phyloP scores from a whole-genome alignment of 768 basidiomycete genomes.

The Lentinula sp. region DNA sequence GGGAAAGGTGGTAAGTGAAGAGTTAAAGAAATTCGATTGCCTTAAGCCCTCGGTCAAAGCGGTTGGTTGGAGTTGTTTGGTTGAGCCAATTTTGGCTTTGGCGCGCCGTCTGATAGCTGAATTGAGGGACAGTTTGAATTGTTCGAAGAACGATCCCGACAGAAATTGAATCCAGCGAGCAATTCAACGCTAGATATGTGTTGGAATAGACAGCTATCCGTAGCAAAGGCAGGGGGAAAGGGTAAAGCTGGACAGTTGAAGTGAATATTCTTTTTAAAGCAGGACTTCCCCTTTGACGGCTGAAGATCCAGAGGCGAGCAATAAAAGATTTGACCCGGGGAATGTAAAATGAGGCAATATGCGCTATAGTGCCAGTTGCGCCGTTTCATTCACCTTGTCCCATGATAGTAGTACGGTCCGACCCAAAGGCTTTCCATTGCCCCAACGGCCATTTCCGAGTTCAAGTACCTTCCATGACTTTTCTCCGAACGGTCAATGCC shows the following conservation, averaged over 20 bases:
- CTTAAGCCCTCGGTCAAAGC: constrained; percentile 13
- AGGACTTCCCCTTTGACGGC: background rate
- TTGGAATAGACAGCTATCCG: background rate
- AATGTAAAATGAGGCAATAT: constrained; percentile 4
- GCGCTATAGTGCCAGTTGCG: background rate
- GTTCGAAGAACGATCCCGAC: background rate
- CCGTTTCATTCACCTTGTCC: background rate
- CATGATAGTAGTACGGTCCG: constrained; percentile 3
- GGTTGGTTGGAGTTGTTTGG: constrained; percentile 42
- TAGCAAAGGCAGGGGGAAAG: background rate
- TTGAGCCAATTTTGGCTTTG: background rate
- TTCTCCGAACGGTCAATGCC: background rate
- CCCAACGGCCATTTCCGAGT: background rate
- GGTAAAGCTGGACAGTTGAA: background rate
- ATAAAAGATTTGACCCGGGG: background rate
- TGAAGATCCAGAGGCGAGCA: background rate
- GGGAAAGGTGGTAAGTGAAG: background rate
- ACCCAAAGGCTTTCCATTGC: background rate
- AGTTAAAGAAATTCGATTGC: background rate
- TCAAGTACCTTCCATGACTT: background rate
- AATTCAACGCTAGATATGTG: background rate
- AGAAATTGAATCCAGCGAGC: background rate
- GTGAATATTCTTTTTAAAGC: background rate
- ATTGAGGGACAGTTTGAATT: background rate
- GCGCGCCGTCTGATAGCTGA: background rate